Evolutionary conservation across 2,329 filamentous ascomycete species (phyloP).

Genomic region (Coniochaeta sp.): DNA sequence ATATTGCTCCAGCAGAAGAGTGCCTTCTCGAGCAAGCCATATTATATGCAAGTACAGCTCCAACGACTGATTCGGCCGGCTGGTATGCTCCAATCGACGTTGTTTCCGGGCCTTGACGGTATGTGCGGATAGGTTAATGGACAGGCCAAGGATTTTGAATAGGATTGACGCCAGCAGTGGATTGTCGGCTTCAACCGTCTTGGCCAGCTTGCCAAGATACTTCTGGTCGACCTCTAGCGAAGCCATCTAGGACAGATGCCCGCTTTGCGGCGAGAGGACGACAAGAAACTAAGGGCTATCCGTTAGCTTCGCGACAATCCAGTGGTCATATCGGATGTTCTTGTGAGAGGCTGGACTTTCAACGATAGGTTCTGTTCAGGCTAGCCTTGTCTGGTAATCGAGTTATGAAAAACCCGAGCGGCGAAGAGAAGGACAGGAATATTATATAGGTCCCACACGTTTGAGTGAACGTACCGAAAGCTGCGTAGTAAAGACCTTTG

Average conservation of each 20-base stretch:
- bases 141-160: constrained; percentile 86
- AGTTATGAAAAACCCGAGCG: too few species aligned
- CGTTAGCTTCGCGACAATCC: not conserved
- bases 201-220: constrained; percentile 84
- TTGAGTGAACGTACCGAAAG: too few species aligned
- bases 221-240: constrained; percentile 97
- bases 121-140: constrained; percentile 78
- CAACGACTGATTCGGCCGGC: constrained; percentile 60
- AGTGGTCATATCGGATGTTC: too few species aligned
- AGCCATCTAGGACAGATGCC: constrained; percentile 58
- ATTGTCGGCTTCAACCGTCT: constrained; percentile 69
- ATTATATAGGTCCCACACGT: too few species aligned
- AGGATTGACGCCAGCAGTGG: constrained; percentile 74
- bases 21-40: constrained; percentile 88
- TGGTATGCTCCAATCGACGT: constrained; percentile 72
- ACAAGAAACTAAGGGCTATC: not conserved
- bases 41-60: constrained; percentile 83
- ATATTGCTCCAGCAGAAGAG: constrained; percentile 80
- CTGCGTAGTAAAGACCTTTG: too few species aligned
- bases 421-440: too few species aligned
- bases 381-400: too few species aligned
- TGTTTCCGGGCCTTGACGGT: constrained; percentile 77
- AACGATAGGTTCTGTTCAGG: too few species aligned
- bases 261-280: not conserved
- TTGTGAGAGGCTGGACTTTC: too few species aligned